Evolutionary conservation across 2,329 filamentous ascomycete species (phyloP).

Genomic region (Graphiopsis chlorocephala): DNA sequence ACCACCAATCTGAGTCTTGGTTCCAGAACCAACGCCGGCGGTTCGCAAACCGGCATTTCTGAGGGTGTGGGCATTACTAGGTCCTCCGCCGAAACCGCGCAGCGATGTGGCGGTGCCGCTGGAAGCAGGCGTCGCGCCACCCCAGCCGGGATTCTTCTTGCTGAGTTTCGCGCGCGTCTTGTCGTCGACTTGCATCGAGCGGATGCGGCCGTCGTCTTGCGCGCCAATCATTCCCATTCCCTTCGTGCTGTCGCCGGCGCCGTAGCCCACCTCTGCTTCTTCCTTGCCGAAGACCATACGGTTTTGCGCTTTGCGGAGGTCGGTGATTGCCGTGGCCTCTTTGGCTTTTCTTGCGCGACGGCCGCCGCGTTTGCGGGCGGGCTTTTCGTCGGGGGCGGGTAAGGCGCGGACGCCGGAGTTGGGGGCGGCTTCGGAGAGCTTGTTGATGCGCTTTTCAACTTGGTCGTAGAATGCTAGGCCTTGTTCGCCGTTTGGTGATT

Average conservation of each 20-base stretch:
- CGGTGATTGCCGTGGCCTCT: conserved; percentile 95
- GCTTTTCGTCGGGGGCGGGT: conserved; percentile 93
- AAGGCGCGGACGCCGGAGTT: conserved; percentile 86
- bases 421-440: conserved; percentile 84
- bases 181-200: conserved; percentile 84
- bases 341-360: conserved; percentile 89
- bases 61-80: conserved; percentile 65
- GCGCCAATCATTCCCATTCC: conserved; percentile 96
- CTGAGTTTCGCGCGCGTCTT: conserved; percentile 89
- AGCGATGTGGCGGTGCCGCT: conserved; percentile 76
- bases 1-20: conserved; percentile 44
- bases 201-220: conserved; percentile 81
- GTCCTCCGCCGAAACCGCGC: conserved; percentile 67
- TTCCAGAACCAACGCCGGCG: conserved; percentile 66
- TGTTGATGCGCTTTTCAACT: conserved; percentile 83
- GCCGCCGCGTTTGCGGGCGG: conserved; percentile 86
- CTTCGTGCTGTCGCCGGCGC: conserved; percentile 76
- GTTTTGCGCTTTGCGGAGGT: conserved; percentile 93
- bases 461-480: conserved; percentile 79
- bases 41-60: conserved; percentile 76
- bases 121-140: conserved; percentile 54
- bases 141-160: conserved; percentile 96
- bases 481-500: conserved; percentile 74
- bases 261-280: conserved; percentile 89
- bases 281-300: conserved; percentile 94